These are phyloP conservation scores for Anthoceros angustus DNA, from an alignment of 225 moss, liverwort and hornwort species.

Conservation along the genomic window DNA sequence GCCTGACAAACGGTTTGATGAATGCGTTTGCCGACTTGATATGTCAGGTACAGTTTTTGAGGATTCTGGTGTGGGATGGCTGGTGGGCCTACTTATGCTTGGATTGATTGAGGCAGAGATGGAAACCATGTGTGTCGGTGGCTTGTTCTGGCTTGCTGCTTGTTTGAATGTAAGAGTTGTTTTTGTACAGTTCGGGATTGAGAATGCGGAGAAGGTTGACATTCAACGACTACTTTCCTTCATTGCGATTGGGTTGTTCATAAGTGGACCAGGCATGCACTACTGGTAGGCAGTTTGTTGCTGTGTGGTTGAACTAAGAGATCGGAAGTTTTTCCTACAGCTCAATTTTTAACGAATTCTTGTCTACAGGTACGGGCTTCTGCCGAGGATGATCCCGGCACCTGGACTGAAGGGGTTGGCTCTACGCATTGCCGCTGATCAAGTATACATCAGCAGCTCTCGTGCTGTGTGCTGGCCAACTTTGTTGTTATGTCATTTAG, in stretches of 20 bases:
- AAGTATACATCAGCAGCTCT: constrained; percentile 27
- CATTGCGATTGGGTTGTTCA: constrained; percentile 64
- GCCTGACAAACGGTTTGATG: constrained; percentile 41
- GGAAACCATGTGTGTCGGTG: neutral
- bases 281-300: constrained; percentile 41
- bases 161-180: neutral
- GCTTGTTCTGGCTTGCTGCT: neutral
- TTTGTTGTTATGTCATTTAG: neutral
- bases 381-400: constrained; percentile 45
- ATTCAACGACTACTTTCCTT: constrained; percentile 46
- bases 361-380: constrained; percentile 49
- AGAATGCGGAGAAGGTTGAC: constrained; percentile 25
- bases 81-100: neutral
- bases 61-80: neutral
- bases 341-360: neutral
- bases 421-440: constrained; percentile 72
- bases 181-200: constrained; percentile 24
- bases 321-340: neutral
- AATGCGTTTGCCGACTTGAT: constrained; percentile 43
- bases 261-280: constrained; percentile 89
- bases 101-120: neutral
- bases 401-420: constrained; percentile 64
- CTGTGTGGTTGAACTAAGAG: neutral
- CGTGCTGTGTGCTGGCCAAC: neutral
- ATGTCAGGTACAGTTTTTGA: constrained; percentile 29